These are phyloP conservation scores for Globisporangium cystogenes DNA, from an alignment of 352 stramenopile genomes.

Conservation along the genomic window DNA sequence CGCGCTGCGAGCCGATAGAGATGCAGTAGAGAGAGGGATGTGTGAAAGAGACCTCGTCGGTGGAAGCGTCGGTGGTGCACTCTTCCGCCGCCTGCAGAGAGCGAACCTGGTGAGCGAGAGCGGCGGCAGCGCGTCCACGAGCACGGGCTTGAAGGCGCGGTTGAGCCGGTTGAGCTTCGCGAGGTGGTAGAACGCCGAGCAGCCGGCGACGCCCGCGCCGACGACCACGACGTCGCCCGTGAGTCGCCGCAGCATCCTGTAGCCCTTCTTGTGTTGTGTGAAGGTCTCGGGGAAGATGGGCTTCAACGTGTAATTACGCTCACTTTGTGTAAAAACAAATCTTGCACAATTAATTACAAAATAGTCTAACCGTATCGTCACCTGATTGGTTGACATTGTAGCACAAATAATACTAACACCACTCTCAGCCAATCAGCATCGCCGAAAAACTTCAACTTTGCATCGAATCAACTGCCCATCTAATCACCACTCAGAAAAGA, in stretches of 20 bases:
- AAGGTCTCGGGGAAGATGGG: neutral
- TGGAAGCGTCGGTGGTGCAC: no score
- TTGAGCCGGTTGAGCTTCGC: slow-evolving; percentile 60
- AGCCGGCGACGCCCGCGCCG: slow-evolving; percentile 63
- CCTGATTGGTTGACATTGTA: no score
- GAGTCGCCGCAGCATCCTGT: slow-evolving; percentile 39
- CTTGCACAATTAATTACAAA: no score
- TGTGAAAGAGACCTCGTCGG: neutral
- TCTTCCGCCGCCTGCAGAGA: neutral
- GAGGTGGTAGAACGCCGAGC: slow-evolving; percentile 76
- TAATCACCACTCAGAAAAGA: slow-evolving; percentile 15
- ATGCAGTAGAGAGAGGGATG: neutral
- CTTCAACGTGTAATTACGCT: no score
- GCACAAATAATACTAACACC: no score
- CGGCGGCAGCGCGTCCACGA: slow-evolving; percentile 60
- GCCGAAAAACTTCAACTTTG: neutral
- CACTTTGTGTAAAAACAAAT: no score
- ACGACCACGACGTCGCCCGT: slow-evolving; percentile 68
- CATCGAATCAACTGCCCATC: slow-evolving; percentile 2
- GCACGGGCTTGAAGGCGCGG: slow-evolving; percentile 56
- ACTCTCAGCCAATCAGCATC: no score
- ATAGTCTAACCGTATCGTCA: no score
- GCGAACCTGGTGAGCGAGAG: slow-evolving; percentile 58
- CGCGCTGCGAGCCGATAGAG: slow-evolving; percentile 18
- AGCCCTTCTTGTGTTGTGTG: neutral